Evolutionary conservation across 2,329 filamentous ascomycete genomes (phyloP).

Genomic region (Aureobasidium subglaciale): DNA sequence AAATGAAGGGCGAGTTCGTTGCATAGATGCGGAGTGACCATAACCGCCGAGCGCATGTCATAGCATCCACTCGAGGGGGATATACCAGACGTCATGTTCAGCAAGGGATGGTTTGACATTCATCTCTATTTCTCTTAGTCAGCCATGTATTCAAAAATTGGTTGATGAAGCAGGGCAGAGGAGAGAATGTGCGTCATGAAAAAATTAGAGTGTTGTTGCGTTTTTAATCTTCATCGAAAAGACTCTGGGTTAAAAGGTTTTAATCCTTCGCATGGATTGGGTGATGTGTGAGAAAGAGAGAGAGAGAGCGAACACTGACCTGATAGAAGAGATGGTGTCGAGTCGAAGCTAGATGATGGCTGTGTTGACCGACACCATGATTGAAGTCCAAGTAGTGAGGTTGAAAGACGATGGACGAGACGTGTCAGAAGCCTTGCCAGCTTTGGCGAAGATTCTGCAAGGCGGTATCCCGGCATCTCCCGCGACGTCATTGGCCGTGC

Average conservation of each 20-base stretch:
- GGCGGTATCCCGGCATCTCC: neutral
- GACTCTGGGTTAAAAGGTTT: constrained; percentile 13
- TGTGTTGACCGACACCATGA: no score
- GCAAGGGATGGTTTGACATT: neutral
- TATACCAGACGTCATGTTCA: neutral
- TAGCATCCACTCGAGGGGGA: neutral
- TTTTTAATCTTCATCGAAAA: constrained; percentile 13
- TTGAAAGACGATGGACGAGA: neutral
- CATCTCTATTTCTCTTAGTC: neutral
- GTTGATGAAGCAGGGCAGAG: neutral
- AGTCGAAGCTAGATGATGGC: neutral
- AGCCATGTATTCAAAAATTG: neutral
- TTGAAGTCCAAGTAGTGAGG: neutral
- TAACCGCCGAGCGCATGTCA: neutral
- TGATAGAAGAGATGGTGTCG: neutral
- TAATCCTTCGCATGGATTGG: constrained; percentile 8
- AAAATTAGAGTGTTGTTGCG: constrained; percentile 14
- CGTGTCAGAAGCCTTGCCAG: no score
- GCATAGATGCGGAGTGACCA: neutral
- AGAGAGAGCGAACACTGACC: neutral
- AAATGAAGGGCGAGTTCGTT: no score
- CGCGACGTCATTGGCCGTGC: neutral
- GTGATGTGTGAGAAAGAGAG: neutral
- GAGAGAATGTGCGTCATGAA: constrained; percentile 9
- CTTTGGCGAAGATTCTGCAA: neutral